phyloP scores from a whole-genome alignment of 495 filamentous ascomycete genomes.

The Tuber indicum region DNA sequence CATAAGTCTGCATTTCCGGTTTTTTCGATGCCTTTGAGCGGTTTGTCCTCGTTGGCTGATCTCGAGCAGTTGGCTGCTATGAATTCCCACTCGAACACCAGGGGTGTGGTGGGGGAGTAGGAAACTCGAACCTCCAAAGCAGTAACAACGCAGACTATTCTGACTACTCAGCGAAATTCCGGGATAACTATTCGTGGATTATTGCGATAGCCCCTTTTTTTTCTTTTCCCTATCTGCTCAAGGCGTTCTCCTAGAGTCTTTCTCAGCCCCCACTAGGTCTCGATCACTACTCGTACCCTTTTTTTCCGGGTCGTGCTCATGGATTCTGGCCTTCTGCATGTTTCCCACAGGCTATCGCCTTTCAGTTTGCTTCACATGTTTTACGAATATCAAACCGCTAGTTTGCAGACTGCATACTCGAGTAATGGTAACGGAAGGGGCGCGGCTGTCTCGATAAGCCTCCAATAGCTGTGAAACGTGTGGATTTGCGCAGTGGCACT shows the following conservation, averaged over 20 bases:
- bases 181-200: conserved; percentile 20
- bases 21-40: not conserved
- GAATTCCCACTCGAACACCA: not conserved
- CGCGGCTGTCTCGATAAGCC: not conserved
- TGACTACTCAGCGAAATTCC: conserved; percentile 20
- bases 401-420: not conserved
- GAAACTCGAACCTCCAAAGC: conserved; percentile 27
- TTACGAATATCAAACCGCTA: conserved; percentile 1
- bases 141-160: conserved; percentile 32
- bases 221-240: conserved; percentile 4
- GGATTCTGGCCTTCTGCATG: not conserved
- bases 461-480: conserved; percentile 5
- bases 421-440: not conserved
- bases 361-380: not conserved
- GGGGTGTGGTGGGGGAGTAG: not conserved
- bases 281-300: not conserved
- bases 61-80: not conserved
- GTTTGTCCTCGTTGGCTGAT: conserved; percentile 3
- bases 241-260: not conserved
- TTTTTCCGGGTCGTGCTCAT: not conserved
- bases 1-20: not conserved
- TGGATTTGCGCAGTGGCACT: not conserved
- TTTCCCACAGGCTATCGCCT: not conserved
- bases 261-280: not conserved
- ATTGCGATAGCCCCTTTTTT: conserved; percentile 24